These are phyloP conservation scores for Lactarius trivialis DNA, from an alignment of 768 basidiomycete genomes.

Conservation along the genomic window DNA sequence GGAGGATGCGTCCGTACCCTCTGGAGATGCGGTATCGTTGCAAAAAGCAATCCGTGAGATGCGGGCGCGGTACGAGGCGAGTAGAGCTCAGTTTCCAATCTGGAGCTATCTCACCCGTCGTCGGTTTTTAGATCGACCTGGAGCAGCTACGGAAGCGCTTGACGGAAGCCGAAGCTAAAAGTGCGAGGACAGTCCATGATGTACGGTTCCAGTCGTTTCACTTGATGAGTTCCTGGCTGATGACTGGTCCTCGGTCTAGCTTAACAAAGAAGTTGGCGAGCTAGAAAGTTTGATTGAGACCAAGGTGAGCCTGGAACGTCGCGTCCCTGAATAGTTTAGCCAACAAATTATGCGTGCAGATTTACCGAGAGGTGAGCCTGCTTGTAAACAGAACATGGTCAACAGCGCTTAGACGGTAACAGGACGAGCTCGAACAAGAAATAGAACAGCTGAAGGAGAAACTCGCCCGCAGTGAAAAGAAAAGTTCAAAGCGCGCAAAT, in stretches of 20 bases:
- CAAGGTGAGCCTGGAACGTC: conserved; percentile 49
- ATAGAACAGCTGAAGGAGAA: conserved; percentile 71
- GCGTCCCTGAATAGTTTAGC: background rate
- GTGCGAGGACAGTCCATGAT: conserved; percentile 59
- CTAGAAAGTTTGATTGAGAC: conserved; percentile 90
- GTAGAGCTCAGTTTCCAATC: conserved; percentile 11
- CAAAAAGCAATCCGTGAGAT: conserved; percentile 44
- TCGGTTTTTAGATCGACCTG: conserved; percentile 44
- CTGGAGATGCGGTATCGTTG: conserved; percentile 34
- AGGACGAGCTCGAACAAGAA: conserved; percentile 87
- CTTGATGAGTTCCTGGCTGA: background rate
- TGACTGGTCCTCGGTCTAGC: conserved; percentile 36
- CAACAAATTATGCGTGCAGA: conserved; percentile 38
- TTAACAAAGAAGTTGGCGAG: conserved; percentile 89
- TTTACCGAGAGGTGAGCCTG: conserved; percentile 69
- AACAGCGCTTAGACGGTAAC: background rate
- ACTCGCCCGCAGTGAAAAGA: conserved; percentile 52
- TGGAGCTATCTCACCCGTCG: background rate
- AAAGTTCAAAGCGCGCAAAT: conserved; percentile 44
- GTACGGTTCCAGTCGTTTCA: conserved; percentile 36
- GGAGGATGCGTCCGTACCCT: conserved; percentile 21
- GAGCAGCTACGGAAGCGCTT: conserved; percentile 67
- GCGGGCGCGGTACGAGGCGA: conserved; percentile 48
- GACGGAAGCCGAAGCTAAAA: conserved; percentile 69
- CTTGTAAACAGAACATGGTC: background rate